Percentiles rank a stretch among this genome's conserved stretches.
These are phyloP conservation scores for Colletotrichum caudatum DNA, from an alignment of 2,329 filamentous ascomycete genomes.

Conservation along the genomic window DNA sequence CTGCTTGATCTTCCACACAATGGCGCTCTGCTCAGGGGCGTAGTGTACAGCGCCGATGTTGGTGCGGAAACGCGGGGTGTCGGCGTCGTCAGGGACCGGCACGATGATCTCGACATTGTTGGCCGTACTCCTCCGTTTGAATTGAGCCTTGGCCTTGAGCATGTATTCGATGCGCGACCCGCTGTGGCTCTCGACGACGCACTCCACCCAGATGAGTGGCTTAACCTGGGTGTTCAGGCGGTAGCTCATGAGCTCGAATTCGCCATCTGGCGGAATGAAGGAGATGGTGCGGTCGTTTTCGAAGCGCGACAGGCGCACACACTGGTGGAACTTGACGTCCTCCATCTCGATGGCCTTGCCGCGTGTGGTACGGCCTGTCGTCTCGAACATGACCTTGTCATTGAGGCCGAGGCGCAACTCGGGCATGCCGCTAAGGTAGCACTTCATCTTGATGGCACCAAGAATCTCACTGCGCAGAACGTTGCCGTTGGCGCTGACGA, in stretches of 20 bases:
- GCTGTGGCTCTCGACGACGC: conserved; percentile 94
- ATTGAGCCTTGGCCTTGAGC: conserved; percentile 97
- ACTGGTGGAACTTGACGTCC: conserved; percentile 99
- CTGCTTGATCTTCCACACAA: conserved; percentile 99
- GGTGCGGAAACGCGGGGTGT: conserved; percentile 94
- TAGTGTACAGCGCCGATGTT: conserved; percentile 99
- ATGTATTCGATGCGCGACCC: conserved; percentile 98
- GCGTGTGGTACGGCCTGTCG: conserved; percentile 90
- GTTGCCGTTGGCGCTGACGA: conserved; percentile 94
- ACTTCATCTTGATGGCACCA: conserved; percentile 99
- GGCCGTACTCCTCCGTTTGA: conserved; percentile 96
- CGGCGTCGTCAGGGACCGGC: conserved; percentile 96
- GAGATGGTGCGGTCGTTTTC: conserved; percentile 99
- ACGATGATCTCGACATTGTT: conserved; percentile 99
- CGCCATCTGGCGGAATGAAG: conserved; percentile 97
- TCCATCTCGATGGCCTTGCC: conserved; percentile 99
- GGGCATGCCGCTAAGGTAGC: conserved; percentile 98
- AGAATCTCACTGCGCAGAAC: conserved; percentile 96
- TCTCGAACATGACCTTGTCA: conserved; percentile 99
- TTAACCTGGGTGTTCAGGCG: conserved; percentile 98
- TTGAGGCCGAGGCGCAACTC: conserved; percentile 94
- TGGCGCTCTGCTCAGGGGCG: conserved; percentile 95
- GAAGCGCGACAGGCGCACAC: conserved; percentile 93
- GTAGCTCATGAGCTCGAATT: conserved; percentile 99
- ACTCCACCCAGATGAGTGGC: conserved; percentile 98